These are phyloP conservation scores for Rickenella mellea DNA, from an alignment of 768 basidiomycete species.

Conservation along the genomic window DNA sequence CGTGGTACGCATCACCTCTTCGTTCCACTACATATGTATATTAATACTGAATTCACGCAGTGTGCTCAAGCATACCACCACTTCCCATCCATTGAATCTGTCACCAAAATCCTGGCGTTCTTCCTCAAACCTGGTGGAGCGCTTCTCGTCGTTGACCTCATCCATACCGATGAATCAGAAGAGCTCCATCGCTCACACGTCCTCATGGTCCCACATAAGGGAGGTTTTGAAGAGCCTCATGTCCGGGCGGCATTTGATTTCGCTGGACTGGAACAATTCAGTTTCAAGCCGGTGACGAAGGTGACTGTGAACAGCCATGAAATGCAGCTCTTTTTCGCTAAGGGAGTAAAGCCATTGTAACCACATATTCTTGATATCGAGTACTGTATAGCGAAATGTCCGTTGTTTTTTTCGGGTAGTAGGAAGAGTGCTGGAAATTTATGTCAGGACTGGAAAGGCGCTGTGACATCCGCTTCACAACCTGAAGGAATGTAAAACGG, in stretches of 20 bases:
- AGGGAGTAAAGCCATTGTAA: too few relatives aligned
- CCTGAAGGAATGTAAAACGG: too few relatives aligned
- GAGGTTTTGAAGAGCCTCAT: constrained; percentile 41
- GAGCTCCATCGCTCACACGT: constrained; percentile 21
- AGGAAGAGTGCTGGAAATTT: too few relatives aligned
- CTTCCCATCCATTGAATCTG: constrained; percentile 36
- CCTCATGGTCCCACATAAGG: constrained; percentile 44
- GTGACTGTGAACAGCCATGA: too few relatives aligned
- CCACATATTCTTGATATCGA: too few relatives aligned
- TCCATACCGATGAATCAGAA: constrained; percentile 13
- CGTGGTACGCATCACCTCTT: constrained; percentile 38
- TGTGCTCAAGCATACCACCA: constrained; percentile 61
- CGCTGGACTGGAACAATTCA: constrained; percentile 40
- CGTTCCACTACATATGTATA: too few relatives aligned
- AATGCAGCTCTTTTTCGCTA: too few relatives aligned
- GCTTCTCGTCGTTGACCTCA: constrained; percentile 50
- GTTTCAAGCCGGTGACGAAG: constrained; percentile 27
- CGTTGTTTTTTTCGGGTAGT: too few relatives aligned
- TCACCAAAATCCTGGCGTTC: constrained; percentile 41
- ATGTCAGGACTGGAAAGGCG: too few relatives aligned
- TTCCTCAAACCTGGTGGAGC: constrained; percentile 55
- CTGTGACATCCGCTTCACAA: too few relatives aligned
- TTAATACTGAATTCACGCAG: constrained; percentile 22
- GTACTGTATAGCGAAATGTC: too few relatives aligned
- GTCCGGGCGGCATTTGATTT: constrained; percentile 41